Base-by-base conservation (phyloP, 768 basidiomycete genomes). In the Suillus americanus region DNA sequence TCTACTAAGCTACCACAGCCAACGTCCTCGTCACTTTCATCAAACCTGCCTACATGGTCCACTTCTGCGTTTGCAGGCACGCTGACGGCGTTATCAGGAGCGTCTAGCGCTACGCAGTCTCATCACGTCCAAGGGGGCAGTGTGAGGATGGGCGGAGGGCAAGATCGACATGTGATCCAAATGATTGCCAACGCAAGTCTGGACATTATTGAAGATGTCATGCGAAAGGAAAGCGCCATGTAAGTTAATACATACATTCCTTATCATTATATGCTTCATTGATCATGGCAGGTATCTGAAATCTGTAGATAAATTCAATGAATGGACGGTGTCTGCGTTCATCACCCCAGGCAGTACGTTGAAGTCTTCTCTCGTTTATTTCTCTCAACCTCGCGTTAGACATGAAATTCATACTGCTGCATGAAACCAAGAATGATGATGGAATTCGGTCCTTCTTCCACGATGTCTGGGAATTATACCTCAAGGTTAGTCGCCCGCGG, bases 121-220 rank as follows among this genome's bases (percentile, higher is more conserved):
- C 78, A 79, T 68, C 86, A 88, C 66, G 82, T 85, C 23, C 81
- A 85, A 50, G 85, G 89, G n/a, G 88, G 86, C 20, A 81, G 80
- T 13, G 85, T 85, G 40, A 81, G 85, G 69, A 86, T 91, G 76
- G 92, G 90, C 13, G 90, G 91, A 6, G 93, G 90, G 16, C 90
- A 90, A 77, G 91, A 94, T 73, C 83, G 92, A 61, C 95, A 97
- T 84, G 94, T 99, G 65, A 92, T 96, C 71, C 97, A 99, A 81
- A 97, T 99, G 93, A 95, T 99, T 72, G 97, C 96, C 25, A 97
- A 99, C 76, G 95, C 94, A 60, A 95, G 93, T 71, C 79, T 99
- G 76, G 97, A 99, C 78, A 88, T 89, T 71, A 87, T 99, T 65
- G 97, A 99, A 72, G 97, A 99, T 72, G 85, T 91, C 54, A 93